Conservation (phyloP, 768 basidiomycete genomes). For the Amanita polypyramis region DNA sequence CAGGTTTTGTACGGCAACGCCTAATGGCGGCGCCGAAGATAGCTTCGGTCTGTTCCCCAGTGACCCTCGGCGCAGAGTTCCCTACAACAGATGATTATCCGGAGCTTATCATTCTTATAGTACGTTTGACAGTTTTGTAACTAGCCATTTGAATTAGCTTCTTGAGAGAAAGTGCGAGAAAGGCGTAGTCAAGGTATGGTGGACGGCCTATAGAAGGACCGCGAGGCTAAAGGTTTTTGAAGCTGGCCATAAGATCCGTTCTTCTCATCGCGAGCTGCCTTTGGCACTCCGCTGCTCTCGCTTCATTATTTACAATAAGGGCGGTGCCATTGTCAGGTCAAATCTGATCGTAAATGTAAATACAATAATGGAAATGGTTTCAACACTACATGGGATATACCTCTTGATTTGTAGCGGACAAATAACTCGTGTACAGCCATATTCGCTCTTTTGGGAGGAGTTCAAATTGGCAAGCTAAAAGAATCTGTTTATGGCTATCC, state of each 20-base stretch:
- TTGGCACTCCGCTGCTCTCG: background rate
- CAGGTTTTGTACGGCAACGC: background rate
- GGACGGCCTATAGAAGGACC: background rate
- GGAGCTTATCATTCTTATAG: conserved; percentile 1
- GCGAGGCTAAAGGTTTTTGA: background rate
- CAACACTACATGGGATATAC: background rate
- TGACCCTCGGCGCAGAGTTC: background rate
- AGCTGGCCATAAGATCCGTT: conserved; percentile 1
- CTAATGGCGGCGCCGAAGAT: background rate
- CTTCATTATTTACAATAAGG: background rate
- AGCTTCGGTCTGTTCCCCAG: background rate
- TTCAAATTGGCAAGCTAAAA: too few relatives aligned
- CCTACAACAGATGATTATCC: background rate
- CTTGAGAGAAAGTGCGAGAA: background rate
- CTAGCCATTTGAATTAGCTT: background rate
- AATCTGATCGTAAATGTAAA: background rate
- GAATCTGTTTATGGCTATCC: background rate
- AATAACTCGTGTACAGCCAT: too few relatives aligned
- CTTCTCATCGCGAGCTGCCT: background rate
- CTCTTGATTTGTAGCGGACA: too few relatives aligned
- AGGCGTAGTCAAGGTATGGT: background rate
- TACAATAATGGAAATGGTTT: background rate
- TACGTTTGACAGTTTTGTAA: conserved; percentile 1
- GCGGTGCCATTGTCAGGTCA: background rate
- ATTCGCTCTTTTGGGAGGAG: too few relatives aligned